Conservation (phyloP, 305 asterid genomes). For the Fraxinus ornus region DNA sequence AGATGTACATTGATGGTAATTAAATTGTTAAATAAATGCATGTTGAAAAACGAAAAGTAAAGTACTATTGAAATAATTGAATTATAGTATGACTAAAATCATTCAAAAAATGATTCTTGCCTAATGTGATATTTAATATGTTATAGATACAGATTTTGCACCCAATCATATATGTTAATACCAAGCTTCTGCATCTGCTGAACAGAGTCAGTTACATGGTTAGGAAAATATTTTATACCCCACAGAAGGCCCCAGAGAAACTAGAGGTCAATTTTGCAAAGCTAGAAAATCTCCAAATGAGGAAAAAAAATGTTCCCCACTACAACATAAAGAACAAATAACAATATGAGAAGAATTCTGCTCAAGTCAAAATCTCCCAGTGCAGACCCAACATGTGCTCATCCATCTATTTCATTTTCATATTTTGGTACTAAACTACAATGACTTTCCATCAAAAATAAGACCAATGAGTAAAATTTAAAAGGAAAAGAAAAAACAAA, state of each 20-base stretch:
- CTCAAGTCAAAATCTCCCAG: neutral
- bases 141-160: neutral
- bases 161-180: neutral
- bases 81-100: no score
- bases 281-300: slow-evolving; percentile 13
- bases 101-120: no score
- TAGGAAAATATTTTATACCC: neutral
- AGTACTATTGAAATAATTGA: no score
- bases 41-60: no score
- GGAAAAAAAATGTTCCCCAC: neutral
- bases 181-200: neutral
- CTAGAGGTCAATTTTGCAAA: slow-evolving; percentile 21
- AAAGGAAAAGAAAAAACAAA: neutral
- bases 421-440: slow-evolving; percentile 7
- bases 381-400: neutral
- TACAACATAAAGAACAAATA: neutral
- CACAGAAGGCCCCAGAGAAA: neutral
- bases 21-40: no score
- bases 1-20: no score
- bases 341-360: slow-evolving; percentile 4
- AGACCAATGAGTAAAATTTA: neutral
- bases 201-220: neutral
- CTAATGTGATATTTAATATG: no score
- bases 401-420: neutral
- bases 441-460: neutral